Evolutionary conservation across 2,329 filamentous ascomycete species (phyloP), one percentile per base, ranked within the genome.

Genomic region (Myriosclerotinia scirpicola): DNA sequence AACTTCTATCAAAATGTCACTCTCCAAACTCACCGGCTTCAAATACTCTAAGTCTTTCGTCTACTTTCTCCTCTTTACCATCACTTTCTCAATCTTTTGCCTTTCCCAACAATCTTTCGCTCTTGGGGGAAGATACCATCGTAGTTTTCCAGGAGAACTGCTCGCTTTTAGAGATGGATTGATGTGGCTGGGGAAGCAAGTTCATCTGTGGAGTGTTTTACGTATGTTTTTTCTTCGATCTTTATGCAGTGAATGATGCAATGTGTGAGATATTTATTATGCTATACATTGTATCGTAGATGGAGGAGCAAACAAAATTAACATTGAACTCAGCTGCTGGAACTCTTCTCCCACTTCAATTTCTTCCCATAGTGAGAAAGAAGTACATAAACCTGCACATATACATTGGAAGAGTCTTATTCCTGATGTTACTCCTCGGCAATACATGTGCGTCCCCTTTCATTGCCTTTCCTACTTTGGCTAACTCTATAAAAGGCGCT

Each of bases 121-220:
- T 12, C 20, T 64, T 5, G 50, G 20, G 9, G 61, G 50, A 6
- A 64, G 17, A 36, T 36, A 55, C 14, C 61, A 50, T 17, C 50
- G 22, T 17, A 14, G 7, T 2, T 55, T 54, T 26, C 38, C 50
- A 20, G 15, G 30, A 15, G 38, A 55, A 8, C 36, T 36, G 1
- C 7, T 64, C 8, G 38, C 17, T 40, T 64, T 64, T 17, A 54
- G 61, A 36, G 50, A 64, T 15, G 50, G 38, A 3, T 46, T 44
- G 38, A 46, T 64, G 50, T 36, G 20, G 26, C 46, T 64, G 48
- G 48, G n/a, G 17, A 64, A 55, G 48, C 38, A 64, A 12, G 2
- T 64, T 17, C 61, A 64, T 55, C 5, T 46, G 22, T 55, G 61
- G 61, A 64, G 61, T 46, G 61, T 64, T 46, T 46, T 64, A 64